Percentiles rank a stretch among this genome's conserved stretches.
phyloP scores from a whole-genome alignment of 1,139 yeast genomes.

The Geotrichum restrictum region DNA sequence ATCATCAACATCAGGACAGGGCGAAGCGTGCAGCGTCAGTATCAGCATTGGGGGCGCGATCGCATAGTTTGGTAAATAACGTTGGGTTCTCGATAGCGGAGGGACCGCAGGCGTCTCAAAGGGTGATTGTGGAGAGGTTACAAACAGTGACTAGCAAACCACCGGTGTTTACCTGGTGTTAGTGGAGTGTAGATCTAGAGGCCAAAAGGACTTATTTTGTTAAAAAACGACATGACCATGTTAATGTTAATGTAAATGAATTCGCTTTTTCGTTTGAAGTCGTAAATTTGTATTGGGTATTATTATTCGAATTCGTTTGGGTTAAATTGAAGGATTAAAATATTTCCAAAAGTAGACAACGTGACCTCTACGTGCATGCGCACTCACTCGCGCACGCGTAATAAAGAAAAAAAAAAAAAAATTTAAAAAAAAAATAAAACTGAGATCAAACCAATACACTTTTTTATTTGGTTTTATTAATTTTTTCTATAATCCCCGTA shows the following conservation, averaged over 20 bases:
- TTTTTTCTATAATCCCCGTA: too few relatives aligned
- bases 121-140: slow-evolving; percentile 59
- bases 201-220: too few relatives aligned
- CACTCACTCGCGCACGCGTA: too few relatives aligned
- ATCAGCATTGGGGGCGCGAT: slow-evolving; percentile 1
- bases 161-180: slow-evolving; percentile 73
- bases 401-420: not conserved
- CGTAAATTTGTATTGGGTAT: too few relatives aligned
- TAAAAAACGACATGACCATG: too few relatives aligned
- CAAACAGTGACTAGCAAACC: slow-evolving; percentile 55
- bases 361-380: slow-evolving; percentile 3
- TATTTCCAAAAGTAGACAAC: not conserved
- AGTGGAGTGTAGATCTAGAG: too few relatives aligned
- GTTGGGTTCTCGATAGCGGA: slow-evolving; percentile 38
- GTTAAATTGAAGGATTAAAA: too few relatives aligned
- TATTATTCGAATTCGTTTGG: too few relatives aligned
- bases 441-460: not conserved
- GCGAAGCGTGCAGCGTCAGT: slow-evolving; percentile 3
- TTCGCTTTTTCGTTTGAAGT: too few relatives aligned
- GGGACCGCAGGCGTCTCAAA: slow-evolving; percentile 31
- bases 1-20: too few relatives aligned
- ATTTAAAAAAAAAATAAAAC: not conserved
- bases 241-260: too few relatives aligned
- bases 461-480: too few relatives aligned
- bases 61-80: slow-evolving; percentile 21